phyloP scores from a whole-genome alignment of 2,329 filamentous ascomycete species.

The Arthrobotrys sphaeroides region DNA sequence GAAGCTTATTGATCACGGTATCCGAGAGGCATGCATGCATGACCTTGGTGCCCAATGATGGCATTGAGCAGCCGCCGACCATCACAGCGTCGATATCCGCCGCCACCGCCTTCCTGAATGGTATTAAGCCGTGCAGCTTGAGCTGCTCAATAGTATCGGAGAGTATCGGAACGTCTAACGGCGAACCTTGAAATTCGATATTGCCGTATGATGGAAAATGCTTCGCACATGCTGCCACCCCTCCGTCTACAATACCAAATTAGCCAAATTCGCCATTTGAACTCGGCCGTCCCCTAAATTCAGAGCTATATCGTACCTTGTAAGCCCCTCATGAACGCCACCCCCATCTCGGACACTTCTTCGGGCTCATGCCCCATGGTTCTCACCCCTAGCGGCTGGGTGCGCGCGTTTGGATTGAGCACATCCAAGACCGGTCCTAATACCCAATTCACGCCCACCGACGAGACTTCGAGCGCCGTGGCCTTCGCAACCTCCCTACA shows the following conservation, averaged over 20 bases:
- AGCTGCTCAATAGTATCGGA: conserved; percentile 93
- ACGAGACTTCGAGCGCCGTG: conserved; percentile 88
- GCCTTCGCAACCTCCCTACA: conserved; percentile 91
- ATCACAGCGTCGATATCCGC: conserved; percentile 93
- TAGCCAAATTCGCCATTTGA: conserved; percentile 1
- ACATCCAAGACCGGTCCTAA: conserved; percentile 94
- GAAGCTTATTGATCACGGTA: conserved; percentile 82
- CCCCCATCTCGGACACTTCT: conserved; percentile 90
- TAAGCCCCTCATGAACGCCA: conserved; percentile 82
- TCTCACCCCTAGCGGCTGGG: conserved; percentile 87
- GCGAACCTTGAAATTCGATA: conserved; percentile 89
- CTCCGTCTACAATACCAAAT: conserved; percentile 70
- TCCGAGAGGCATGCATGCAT: conserved; percentile 94
- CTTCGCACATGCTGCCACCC: conserved; percentile 88
- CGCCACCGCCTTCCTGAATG: conserved; percentile 87
- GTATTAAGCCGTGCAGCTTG: conserved; percentile 88
- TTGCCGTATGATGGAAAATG: conserved; percentile 98
- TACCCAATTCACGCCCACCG: conserved; percentile 95
- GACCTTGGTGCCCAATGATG: conserved; percentile 88
- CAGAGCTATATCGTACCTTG: conserved; percentile 28
- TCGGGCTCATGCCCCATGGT: conserved; percentile 92
- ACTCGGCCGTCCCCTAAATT: neutral
- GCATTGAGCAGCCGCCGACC: conserved; percentile 91
- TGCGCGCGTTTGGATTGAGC: conserved; percentile 65
- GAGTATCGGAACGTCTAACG: conserved; percentile 91